phyloP scores from a whole-genome alignment of 495 filamentous ascomycete species.

The Aspergillus haitiensis region DNA sequence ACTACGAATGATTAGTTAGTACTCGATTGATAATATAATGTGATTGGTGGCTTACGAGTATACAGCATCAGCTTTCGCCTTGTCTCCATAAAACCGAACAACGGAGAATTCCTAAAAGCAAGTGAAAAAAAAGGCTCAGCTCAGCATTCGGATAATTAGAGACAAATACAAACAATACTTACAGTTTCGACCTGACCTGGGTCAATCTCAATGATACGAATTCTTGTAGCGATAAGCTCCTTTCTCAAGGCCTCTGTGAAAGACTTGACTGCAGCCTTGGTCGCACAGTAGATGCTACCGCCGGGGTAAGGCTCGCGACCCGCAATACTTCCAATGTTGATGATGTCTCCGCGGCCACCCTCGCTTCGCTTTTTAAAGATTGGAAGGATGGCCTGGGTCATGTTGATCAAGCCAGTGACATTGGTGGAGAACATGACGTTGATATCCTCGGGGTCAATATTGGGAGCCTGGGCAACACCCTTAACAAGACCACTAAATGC shows the following conservation, averaged over 20 bases:
- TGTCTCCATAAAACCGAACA: conserved; percentile 90
- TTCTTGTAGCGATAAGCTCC: conserved; percentile 83
- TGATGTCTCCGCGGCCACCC: conserved; percentile 86
- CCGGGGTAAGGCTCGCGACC: conserved; percentile 88
- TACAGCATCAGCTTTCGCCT: conserved; percentile 90
- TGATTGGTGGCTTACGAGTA: conserved; percentile 67
- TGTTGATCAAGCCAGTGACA: conserved; percentile 90
- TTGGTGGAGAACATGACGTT: conserved; percentile 89
- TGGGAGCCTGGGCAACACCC: conserved; percentile 81
- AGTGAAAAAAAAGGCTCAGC: conserved; percentile 13
- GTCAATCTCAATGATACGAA: conserved; percentile 89
- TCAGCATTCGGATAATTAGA: not conserved
- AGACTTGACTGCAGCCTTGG: conserved; percentile 85
- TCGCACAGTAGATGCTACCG: conserved; percentile 94
- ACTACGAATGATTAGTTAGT: conserved; percentile 41
- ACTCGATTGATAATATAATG: conserved; percentile 1
- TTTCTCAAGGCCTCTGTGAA: conserved; percentile 89
- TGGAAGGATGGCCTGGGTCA: conserved; percentile 89
- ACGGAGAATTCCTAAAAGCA: conserved; percentile 78
- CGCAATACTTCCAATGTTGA: conserved; percentile 95
- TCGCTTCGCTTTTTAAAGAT: conserved; percentile 79
- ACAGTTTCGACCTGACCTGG: conserved; percentile 97
- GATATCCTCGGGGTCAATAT: conserved; percentile 81
- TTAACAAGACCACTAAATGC: conserved; percentile 72
- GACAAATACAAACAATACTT: conserved; percentile 27